A percentile compares a stretch with the other conserved stretches of the same genome.
Evolutionary conservation across 495 filamentous ascomycete genomes (phyloP).

Genomic region (Xylaria castorea): DNA sequence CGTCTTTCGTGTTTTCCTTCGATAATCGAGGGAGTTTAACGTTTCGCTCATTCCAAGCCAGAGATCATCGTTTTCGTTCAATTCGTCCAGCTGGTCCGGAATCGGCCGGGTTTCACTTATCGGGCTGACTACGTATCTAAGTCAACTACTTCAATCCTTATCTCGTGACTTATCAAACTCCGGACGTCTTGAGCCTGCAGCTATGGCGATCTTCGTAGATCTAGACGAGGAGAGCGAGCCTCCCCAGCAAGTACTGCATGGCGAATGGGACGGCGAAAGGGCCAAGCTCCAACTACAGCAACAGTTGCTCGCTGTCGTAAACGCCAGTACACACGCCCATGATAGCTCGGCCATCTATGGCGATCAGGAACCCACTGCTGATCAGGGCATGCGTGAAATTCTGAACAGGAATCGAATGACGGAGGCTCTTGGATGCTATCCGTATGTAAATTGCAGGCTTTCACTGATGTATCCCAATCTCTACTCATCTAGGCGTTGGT

Average conservation of each 20-base stretch:
- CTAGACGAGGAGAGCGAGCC: constrained; percentile 64
- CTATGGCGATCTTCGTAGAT: constrained; percentile 71
- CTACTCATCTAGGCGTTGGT: constrained; percentile 33
- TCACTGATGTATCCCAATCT: constrained; percentile 30
- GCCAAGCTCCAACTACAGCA: constrained; percentile 33
- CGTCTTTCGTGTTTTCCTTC: neutral
- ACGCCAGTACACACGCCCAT: constrained; percentile 27
- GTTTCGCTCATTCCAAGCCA: neutral
- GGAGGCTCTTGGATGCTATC: constrained; percentile 84
- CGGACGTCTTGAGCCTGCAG: neutral
- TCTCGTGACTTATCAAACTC: neutral
- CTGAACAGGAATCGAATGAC: constrained; percentile 75
- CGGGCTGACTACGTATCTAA: neutral
- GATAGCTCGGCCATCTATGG: constrained; percentile 29
- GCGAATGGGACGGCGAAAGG: constrained; percentile 37
- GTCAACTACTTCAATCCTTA: neutral
- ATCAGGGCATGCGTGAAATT: constrained; percentile 54
- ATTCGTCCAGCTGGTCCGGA: constrained; percentile 10
- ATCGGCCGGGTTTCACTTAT: constrained; percentile 15
- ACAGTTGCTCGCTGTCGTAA: constrained; percentile 33
- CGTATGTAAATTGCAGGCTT: constrained; percentile 61
- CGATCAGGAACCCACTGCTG: constrained; percentile 33
- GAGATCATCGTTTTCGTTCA: neutral
- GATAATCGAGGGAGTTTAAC: neutral
- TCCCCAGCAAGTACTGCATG: constrained; percentile 43